phyloP scores from a whole-genome alignment of 805 yeast species.

The Sugiyamaella marilandica region DNA sequence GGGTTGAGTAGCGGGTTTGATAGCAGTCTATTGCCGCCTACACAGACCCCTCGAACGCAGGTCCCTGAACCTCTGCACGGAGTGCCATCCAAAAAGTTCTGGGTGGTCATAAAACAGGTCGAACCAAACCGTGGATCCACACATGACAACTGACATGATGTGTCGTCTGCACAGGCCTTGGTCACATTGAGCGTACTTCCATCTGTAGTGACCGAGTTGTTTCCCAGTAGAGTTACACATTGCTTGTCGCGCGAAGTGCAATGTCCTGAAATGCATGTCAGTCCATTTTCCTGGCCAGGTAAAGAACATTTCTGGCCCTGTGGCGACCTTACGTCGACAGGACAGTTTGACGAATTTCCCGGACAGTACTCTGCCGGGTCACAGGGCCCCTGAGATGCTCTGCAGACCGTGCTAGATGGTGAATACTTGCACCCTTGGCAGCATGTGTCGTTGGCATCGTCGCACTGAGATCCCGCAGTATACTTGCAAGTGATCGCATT shows the following conservation, averaged over 20 bases:
- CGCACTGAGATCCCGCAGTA: slow-evolving; percentile 28
- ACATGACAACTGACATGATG: slow-evolving; percentile 29
- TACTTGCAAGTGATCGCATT: slow-evolving; percentile 33
- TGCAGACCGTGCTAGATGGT: slow-evolving; percentile 27
- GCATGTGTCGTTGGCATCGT: slow-evolving; percentile 32
- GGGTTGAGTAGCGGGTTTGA: slow-evolving; percentile 11
- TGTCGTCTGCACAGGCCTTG: slow-evolving; percentile 28
- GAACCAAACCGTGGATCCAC: slow-evolving; percentile 24
- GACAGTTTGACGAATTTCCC: slow-evolving; percentile 33
- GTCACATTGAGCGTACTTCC: slow-evolving; percentile 25
- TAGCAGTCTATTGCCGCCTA: slow-evolving; percentile 23
- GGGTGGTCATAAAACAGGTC: slow-evolving; percentile 27
- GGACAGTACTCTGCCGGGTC: slow-evolving; percentile 33
- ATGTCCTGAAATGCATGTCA: slow-evolving; percentile 32
- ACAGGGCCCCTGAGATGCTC: slow-evolving; percentile 32
- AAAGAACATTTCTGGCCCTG: slow-evolving; percentile 29
- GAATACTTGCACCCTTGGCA: slow-evolving; percentile 32
- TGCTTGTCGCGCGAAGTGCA: slow-evolving; percentile 36
- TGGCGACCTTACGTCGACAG: slow-evolving; percentile 23
- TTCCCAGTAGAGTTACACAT: slow-evolving; percentile 29
- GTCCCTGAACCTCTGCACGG: slow-evolving; percentile 30
- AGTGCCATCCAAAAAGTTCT: slow-evolving; percentile 34
- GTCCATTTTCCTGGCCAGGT: slow-evolving; percentile 8
- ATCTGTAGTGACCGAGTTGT: slow-evolving; percentile 18
- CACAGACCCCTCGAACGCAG: slow-evolving; percentile 29